phyloP scores from a whole-genome alignment of 305 asterid genomes.

The Salvia sclarea region DNA sequence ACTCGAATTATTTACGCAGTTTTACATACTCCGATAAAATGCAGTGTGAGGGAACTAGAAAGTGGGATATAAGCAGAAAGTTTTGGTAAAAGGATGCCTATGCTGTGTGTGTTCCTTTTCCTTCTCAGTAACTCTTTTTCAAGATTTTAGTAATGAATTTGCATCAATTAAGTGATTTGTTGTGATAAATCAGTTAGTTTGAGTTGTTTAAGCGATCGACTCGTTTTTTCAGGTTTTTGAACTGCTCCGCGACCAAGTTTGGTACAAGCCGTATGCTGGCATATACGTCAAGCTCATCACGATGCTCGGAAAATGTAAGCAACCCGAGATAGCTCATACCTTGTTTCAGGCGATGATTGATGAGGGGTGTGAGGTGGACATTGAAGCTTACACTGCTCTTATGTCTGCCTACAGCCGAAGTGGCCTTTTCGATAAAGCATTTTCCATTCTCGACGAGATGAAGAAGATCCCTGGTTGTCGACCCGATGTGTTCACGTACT shows the following conservation, averaged over 20 bases:
- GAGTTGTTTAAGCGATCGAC: too few relatives aligned
- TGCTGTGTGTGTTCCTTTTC: neutral
- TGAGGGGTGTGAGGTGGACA: conserved; percentile 72
- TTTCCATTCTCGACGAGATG: conserved; percentile 74
- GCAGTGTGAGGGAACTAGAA: neutral
- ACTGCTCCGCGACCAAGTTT: conserved; percentile 86
- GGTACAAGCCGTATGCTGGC: conserved; percentile 85
- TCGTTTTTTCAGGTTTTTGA: conserved; percentile 66
- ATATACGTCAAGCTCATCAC: conserved; percentile 78
- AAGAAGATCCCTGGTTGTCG: conserved; percentile 53
- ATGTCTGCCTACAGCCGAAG: conserved; percentile 88
- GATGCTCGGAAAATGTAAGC: conserved; percentile 98
- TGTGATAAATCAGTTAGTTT: too few relatives aligned
- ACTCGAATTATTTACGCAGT: neutral
- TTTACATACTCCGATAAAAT: neutral
- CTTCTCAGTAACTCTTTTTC: neutral
- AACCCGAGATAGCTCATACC: conserved; percentile 85
- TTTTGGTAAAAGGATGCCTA: neutral
- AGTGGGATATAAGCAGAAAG: neutral
- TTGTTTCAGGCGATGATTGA: conserved; percentile 75
- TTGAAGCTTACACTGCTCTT: conserved; percentile 88
- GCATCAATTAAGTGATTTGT: neutral
- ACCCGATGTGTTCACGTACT: conserved; percentile 86
- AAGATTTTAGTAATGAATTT: neutral
- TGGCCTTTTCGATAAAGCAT: conserved; percentile 69